Evolutionary conservation across 2,329 filamentous ascomycete species (phyloP), one percentile per base, ranked within the genome.

Genomic region (Epichloe elymi): DNA sequence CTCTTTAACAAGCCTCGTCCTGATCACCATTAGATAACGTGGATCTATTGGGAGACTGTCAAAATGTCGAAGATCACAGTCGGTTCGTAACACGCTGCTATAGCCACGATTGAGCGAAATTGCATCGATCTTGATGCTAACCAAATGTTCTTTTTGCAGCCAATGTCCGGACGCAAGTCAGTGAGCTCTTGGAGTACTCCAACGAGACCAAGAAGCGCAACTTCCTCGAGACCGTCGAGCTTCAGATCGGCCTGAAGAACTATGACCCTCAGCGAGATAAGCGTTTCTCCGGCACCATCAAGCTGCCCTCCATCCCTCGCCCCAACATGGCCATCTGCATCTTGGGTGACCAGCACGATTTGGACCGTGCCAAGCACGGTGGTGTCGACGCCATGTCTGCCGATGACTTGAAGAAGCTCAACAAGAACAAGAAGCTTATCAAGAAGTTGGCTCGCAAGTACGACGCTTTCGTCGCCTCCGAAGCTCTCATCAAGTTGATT

Each of bases 341-440:
- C 65, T 72, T 82, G 54, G 78, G 78, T 78, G 78, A 82, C 74
- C 78, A 81, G 85, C 91, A 97, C 82, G 93, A 98, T 82, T 94
- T 98, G 70, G 93, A 98, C 74, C 90, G 93, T 82, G 91, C 93
- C 70, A 98, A 98, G 85, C 93, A 98, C 82, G 87, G 89, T 69
- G 91, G 89, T 73, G 83, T 97, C 64, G 93, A 98, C 71, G 89
- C 91, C 78, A 97, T 97, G 93, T 95, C 88, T 68, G 76, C 88
- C 61, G 93, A 98, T 68, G 93, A 98, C 76, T 78, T 98, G 78
- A 98, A 98, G 88, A 98, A 98, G 86, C 88, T 98, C 64, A 98
- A 98, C 86, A 98, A 98, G 88, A 98, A 98, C 88, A 97, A 98
- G 88, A 98, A 98, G 86, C 85, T 97, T 69, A 96, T 98, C 85